These are phyloP conservation scores for Pichia nakasei DNA, from an alignment of 805 yeast genomes.

Conservation along the genomic window DNA sequence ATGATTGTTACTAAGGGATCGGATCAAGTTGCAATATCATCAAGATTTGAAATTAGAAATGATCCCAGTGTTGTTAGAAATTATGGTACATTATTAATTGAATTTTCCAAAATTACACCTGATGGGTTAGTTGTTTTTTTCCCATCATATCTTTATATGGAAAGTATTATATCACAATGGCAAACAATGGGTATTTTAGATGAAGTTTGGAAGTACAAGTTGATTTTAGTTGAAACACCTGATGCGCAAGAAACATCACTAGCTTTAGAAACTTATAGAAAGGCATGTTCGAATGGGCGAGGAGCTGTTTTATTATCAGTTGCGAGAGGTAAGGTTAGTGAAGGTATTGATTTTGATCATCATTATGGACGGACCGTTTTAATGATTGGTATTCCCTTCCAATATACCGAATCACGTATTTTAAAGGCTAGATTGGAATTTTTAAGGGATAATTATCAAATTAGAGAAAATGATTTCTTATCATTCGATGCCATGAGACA, in stretches of 20 bases:
- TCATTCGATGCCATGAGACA: constrained; percentile 99
- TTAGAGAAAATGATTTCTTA: constrained; percentile 86
- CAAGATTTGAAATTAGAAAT: constrained; percentile 92
- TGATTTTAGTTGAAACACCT: constrained; percentile 94
- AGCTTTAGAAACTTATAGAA: constrained; percentile 90
- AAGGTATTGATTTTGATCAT: constrained; percentile 98
- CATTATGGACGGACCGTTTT: constrained; percentile 96
- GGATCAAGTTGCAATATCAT: constrained; percentile 94
- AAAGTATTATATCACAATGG: constrained; percentile 97
- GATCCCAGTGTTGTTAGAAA: constrained; percentile 97
- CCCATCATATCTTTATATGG: constrained; percentile 97
- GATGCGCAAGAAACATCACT: constrained; percentile 97
- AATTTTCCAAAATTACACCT: constrained; percentile 91
- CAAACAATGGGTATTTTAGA: constrained; percentile 96
- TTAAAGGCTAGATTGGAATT: constrained; percentile 92
- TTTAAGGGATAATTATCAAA: constrained; percentile 84
- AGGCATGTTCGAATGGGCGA: constrained; percentile 94
- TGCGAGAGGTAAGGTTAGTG: constrained; percentile 98
- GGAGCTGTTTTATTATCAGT: constrained; percentile 95
- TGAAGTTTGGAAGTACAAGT: constrained; percentile 96
- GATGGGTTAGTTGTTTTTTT: constrained; percentile 98
- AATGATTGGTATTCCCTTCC: constrained; percentile 99
- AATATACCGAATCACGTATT: constrained; percentile 94
- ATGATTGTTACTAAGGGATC: constrained; percentile 96
- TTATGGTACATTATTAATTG: constrained; percentile 86